These are phyloP conservation scores for Spizellomyces punctatus DNA, from an alignment of 192 early-diverging fungal species.

Conservation along the genomic window DNA sequence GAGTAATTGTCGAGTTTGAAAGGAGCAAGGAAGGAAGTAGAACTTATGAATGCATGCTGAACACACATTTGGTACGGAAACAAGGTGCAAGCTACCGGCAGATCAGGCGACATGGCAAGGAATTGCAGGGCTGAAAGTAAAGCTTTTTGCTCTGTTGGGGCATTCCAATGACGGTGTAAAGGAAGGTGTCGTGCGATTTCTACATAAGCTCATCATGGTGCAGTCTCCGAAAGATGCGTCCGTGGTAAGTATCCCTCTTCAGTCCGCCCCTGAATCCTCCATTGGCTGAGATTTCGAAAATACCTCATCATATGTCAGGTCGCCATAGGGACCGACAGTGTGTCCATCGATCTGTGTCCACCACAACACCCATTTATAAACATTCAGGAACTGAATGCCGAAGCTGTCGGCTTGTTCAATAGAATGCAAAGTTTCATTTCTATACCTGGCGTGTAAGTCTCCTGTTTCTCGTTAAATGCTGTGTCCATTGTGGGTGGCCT, in stretches of 20 bases:
- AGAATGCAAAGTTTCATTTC: constrained; percentile 20
- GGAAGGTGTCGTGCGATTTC: constrained; percentile 22
- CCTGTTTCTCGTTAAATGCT: not conserved
- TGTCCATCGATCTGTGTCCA: constrained; percentile 40
- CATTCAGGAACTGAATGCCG: constrained; percentile 28
- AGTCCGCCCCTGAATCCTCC: no score
- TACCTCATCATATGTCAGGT: no score
- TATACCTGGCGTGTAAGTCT: constrained; percentile 21
- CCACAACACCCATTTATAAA: constrained; percentile 41
- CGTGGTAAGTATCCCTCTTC: constrained; percentile 3
- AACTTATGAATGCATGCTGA: not conserved
- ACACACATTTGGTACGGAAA: not conserved
- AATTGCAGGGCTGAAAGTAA: constrained; percentile 22
- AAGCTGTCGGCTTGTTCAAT: constrained; percentile 33
- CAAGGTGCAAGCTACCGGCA: constrained; percentile 19
- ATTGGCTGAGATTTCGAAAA: no score
- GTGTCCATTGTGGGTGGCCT: not conserved
- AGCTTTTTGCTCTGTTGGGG: constrained; percentile 13
- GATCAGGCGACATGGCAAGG: constrained; percentile 24
- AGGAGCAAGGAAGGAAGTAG: not conserved
- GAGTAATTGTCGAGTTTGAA: constrained; percentile 9
- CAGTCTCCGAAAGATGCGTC: constrained; percentile 14
- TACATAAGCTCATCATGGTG: constrained; percentile 19
- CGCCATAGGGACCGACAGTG: constrained; percentile 17
- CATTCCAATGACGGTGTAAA: constrained; percentile 33